A percentile compares a stretch with the other conserved stretches of the same genome.
Conservation (phyloP, 2,329 filamentous ascomycete species). For the Cercospora sesami region DNA sequence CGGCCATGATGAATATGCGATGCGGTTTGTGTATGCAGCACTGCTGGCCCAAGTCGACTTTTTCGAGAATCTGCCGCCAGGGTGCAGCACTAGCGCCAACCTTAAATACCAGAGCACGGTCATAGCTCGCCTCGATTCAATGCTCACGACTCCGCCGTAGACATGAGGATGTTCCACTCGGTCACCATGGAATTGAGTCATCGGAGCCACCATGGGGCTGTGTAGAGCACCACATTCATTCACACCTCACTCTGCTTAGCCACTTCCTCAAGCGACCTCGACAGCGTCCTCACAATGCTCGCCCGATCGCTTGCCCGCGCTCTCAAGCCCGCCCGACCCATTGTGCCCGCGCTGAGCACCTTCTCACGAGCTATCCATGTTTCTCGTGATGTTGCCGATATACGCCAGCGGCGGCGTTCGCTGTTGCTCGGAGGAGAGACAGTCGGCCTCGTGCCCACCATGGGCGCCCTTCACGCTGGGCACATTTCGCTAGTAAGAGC, state of each 20-base stretch:
- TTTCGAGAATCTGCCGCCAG: conserved; percentile 7
- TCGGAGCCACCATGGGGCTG: not conserved
- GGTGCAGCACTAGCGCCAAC: conserved; percentile 7
- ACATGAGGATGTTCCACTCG: conserved; percentile 15
- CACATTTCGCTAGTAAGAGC: conserved; percentile 82
- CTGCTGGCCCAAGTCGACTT: conserved; percentile 4
- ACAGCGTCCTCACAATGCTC: not conserved
- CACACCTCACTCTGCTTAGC: not conserved
- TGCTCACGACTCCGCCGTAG: conserved; percentile 17
- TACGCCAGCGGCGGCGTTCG: conserved; percentile 69
- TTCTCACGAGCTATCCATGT: conserved; percentile 59
- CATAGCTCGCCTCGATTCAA: conserved; percentile 1
- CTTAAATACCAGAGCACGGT: not conserved
- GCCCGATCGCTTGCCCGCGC: not conserved
- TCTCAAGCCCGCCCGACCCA: not conserved
- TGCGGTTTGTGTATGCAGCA: not conserved
- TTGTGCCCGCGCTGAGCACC: not conserved
- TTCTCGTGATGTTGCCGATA: conserved; percentile 70
- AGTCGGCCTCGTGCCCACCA: conserved; percentile 89
- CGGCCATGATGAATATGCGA: conserved; percentile 64
- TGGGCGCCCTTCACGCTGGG: conserved; percentile 94
- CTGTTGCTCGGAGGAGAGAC: conserved; percentile 67
- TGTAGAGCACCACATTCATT: not conserved
- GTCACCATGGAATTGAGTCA: not conserved
- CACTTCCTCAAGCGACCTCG: not conserved